A percentile compares a stretch with the other conserved stretches of the same genome.
Evolutionary conservation across 1,284 basidiomycete genomes (phyloP).

Genomic region (Earliella scabrosa): DNA sequence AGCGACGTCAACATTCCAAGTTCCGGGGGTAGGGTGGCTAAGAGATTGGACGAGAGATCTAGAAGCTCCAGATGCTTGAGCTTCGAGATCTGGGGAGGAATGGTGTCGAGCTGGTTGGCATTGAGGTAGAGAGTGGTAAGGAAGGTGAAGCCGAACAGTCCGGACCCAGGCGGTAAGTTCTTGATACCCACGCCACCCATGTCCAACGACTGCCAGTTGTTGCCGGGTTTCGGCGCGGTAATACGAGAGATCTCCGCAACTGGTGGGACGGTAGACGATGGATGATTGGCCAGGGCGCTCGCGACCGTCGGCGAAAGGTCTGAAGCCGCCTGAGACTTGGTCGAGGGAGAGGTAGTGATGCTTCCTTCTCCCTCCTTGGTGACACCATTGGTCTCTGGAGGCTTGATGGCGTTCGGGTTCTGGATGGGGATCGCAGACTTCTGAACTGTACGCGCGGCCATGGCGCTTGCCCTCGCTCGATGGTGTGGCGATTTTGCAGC

Average conservation of each 20-base stretch:
- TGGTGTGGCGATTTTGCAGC: conserved; percentile 79
- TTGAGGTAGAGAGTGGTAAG: conserved; percentile 97
- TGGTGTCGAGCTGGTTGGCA: conserved; percentile 85
- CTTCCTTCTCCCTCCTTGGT: conserved; percentile 32
- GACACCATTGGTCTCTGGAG: conserved; percentile 41
- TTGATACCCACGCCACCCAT: conserved; percentile 96
- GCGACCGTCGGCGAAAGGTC: conserved; percentile 42
- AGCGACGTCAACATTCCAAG: conserved; percentile 91
- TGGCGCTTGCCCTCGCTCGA: conserved; percentile 77
- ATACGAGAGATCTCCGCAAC: conserved; percentile 65
- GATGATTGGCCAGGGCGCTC: conserved; percentile 57
- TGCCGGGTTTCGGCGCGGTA: conserved; percentile 61
- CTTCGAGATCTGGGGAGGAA: conserved; percentile 86
- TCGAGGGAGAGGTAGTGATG: conserved; percentile 28
- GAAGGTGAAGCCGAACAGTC: conserved; percentile 91
- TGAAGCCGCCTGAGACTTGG: conserved; percentile 41
- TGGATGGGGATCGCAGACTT: conserved; percentile 85
- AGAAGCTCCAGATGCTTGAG: conserved; percentile 89
- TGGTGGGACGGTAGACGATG: conserved; percentile 74
- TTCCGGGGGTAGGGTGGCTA: conserved; percentile 83
- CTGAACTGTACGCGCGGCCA: conserved; percentile 76
- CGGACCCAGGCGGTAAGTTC: conserved; percentile 83
- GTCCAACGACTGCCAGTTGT: conserved; percentile 91
- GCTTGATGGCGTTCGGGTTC: conserved; percentile 72
- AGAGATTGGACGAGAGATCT: conserved; percentile 91